Percentiles rank a stretch among this genome's conserved stretches.
These are phyloP conservation scores for Juncus inflexus DNA, from an alignment of 176 grass and related monocot species.

Conservation along the genomic window DNA sequence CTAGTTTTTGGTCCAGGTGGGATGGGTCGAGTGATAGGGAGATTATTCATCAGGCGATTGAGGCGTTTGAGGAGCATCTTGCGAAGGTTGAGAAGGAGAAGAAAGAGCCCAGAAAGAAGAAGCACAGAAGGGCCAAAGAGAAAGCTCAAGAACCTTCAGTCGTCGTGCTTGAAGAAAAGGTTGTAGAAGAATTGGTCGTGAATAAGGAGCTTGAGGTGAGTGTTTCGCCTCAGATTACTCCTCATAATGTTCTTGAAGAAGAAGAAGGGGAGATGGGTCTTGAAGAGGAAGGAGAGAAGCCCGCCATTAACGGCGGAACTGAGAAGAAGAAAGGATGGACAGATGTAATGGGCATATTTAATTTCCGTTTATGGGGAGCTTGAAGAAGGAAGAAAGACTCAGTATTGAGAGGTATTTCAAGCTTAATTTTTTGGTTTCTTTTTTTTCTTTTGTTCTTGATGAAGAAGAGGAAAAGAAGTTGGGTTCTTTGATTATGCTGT, in stretches of 20 bases:
- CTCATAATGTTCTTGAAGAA: neutral
- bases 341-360: conserved; percentile 42
- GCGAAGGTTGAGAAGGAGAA: conserved; percentile 21
- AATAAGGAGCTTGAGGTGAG: neutral
- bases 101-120: conserved; percentile 30
- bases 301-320: conserved; percentile 22
- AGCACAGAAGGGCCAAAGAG: conserved; percentile 19
- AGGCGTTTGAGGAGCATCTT: conserved; percentile 80
- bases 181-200: neutral
- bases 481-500: conserved; percentile 21
- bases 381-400: conserved; percentile 23
- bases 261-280: neutral
- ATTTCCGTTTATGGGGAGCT: conserved; percentile 33
- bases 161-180: neutral
- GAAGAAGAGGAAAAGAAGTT: conserved; percentile 6
- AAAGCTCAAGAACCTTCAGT: conserved; percentile 15
- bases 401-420: conserved; percentile 6
- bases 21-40: conserved; percentile 52
- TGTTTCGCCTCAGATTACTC: neutral
- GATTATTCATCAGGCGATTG: conserved; percentile 59
- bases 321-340: conserved; percentile 43
- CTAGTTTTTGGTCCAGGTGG: conserved; percentile 72
- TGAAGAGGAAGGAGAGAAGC: neutral
- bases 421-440: conserved; percentile 2
- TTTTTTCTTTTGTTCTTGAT: neutral